Evolutionary conservation across 2,329 filamentous ascomycete species (phyloP).

Genomic region (Incumbomyces lentus): DNA sequence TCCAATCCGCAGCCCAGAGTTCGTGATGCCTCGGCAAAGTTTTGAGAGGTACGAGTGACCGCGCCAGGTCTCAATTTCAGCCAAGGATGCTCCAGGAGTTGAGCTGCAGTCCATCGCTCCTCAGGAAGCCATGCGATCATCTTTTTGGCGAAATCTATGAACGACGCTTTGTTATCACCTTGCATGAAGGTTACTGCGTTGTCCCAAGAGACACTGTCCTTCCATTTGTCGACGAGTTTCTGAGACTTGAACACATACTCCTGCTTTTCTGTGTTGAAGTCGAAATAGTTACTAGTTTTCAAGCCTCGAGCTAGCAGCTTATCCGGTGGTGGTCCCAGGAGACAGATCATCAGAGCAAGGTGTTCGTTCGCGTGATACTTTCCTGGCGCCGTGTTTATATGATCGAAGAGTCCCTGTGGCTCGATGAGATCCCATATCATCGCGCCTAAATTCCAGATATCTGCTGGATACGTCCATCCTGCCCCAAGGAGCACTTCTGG

Average conservation of each 20-base stretch:
- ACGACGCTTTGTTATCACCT: slow-evolving; percentile 24
- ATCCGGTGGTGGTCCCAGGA: slow-evolving; percentile 31
- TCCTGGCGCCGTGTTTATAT: slow-evolving; percentile 27
- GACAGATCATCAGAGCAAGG: slow-evolving; percentile 34
- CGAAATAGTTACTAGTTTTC: slow-evolving; percentile 25
- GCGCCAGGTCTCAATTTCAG: neutral
- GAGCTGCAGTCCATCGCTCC: slow-evolving; percentile 27
- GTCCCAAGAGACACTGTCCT: slow-evolving; percentile 11
- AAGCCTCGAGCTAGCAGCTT: slow-evolving; percentile 26
- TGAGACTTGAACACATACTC: slow-evolving; percentile 14
- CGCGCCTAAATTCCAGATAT: slow-evolving; percentile 35
- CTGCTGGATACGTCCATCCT: slow-evolving; percentile 29
- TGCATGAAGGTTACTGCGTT: slow-evolving; percentile 21
- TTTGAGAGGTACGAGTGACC: slow-evolving; percentile 5
- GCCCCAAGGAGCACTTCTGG: slow-evolving; percentile 32
- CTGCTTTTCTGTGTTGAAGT: slow-evolving; percentile 14
- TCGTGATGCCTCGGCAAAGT: neutral
- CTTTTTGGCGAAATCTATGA: slow-evolving; percentile 25
- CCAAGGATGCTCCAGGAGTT: slow-evolving; percentile 28
- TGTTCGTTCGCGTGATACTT: slow-evolving; percentile 30
- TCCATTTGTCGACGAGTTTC: slow-evolving; percentile 11
- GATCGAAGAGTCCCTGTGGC: slow-evolving; percentile 28
- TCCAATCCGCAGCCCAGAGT: neutral
- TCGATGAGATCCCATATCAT: slow-evolving; percentile 32
- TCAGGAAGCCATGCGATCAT: slow-evolving; percentile 30